phyloP scores from a whole-genome alignment of 176 grass and related monocot species.

The Ensete ventricosum region DNA sequence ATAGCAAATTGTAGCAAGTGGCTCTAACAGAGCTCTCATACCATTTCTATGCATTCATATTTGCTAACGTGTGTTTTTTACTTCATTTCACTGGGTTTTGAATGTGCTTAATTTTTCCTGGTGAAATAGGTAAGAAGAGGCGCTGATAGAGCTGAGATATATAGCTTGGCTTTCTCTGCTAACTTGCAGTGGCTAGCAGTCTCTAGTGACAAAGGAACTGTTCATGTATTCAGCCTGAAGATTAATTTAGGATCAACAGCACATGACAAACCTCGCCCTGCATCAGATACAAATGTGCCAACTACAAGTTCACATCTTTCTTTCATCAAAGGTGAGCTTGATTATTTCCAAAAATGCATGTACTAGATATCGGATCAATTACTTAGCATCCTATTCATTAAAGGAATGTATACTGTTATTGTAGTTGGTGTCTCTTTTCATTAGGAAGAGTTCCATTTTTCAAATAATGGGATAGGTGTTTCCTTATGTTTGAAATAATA shows the following conservation, averaged over 20 bases:
- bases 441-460: neutral
- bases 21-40: neutral
- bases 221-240: constrained; percentile 77
- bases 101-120: neutral
- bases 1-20: no score
- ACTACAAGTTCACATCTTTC: constrained; percentile 61
- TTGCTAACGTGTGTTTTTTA: neutral
- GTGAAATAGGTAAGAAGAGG: constrained; percentile 58
- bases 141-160: constrained; percentile 49
- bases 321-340: constrained; percentile 58
- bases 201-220: constrained; percentile 68
- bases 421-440: neutral
- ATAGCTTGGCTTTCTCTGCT: constrained; percentile 59
- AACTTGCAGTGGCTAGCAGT: constrained; percentile 62
- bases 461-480: neutral
- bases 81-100: neutral
- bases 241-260: constrained; percentile 44
- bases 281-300: constrained; percentile 33
- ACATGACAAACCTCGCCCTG: constrained; percentile 49
- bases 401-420: neutral
- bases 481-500: neutral
- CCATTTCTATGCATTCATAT: neutral
- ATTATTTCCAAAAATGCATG: neutral
- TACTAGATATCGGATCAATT: neutral
- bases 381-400: neutral